A percentile compares a stretch with the other conserved stretches of the same genome.
Conservation (phyloP, 2,329 filamentous ascomycete species). For the Penicillium brasilianum region DNA sequence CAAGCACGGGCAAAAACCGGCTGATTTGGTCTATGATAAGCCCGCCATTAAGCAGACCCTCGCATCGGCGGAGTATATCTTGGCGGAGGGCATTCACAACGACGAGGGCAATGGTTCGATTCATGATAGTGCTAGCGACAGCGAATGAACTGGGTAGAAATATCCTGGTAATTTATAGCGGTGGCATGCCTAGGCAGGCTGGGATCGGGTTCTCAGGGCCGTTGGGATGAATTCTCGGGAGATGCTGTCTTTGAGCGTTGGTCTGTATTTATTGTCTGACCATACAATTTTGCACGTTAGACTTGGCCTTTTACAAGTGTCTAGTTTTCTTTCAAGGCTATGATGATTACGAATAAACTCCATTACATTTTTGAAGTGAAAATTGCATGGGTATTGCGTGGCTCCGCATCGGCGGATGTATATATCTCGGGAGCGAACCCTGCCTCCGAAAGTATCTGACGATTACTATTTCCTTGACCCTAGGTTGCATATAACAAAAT, state of each 20-base stretch:
- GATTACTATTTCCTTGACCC: too few species aligned
- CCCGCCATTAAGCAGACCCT: constrained; percentile 48
- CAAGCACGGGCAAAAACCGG: constrained; percentile 53
- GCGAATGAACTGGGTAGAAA: constrained; percentile 34
- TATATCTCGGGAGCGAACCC: not conserved
- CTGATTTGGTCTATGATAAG: constrained; percentile 51
- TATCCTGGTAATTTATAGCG: not conserved
- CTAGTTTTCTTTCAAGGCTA: constrained; percentile 15
- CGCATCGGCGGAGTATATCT: constrained; percentile 53
- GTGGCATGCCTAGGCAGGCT: not conserved
- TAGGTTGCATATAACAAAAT: too few species aligned
- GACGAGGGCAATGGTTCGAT: constrained; percentile 43
- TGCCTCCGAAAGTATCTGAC: too few species aligned
- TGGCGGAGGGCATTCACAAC: constrained; percentile 51
- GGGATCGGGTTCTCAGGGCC: not conserved
- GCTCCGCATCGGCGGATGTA: not conserved
- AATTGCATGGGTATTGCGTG: not conserved
- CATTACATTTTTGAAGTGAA: constrained; percentile 8
- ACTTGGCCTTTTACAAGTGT: constrained; percentile 16
- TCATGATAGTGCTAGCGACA: constrained; percentile 49
- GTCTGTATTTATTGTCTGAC: not conserved
- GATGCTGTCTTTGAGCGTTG: constrained; percentile 18
- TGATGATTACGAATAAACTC: constrained; percentile 28
- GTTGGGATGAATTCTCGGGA: not conserved
- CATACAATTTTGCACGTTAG: constrained; percentile 20